Evolutionary conservation across 345 rosid genomes (phyloP), one percentile per base, ranked within the genome.

Genomic region (Eucalyptus marginata): DNA sequence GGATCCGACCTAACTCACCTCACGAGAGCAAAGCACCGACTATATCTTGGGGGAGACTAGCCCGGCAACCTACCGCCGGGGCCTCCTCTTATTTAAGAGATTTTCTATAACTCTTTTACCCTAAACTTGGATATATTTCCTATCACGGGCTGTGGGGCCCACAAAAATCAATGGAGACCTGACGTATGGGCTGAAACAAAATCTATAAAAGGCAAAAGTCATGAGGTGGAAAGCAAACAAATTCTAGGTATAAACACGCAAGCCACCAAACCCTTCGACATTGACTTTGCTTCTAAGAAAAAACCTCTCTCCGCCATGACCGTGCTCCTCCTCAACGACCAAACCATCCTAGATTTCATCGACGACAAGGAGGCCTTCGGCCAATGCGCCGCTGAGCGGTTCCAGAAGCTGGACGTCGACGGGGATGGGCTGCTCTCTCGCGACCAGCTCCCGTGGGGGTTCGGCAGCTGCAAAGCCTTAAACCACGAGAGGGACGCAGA

Each of bases 321-420:
- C 62, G 88, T 90, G 87, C 90, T 91, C 2, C 86, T 94, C 62
- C 87, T 95, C 86, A 92, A 91, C 52, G 89, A 89, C 88, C 40
- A 90, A 80, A 94, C 97, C 24, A 86, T 95, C 7, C 88, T 68
- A 29, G 90, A 90, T 86, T 93, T 94, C 52, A 54, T 93, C 79
- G 89, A 91, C 59, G 93, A 93, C 80, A 22, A 50, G 43, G 86
- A 89, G 22, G 89, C 92, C 40, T 92, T 94, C 68, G 90, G 89
- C 44, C 79, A 56, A 5, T 91, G 90, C 52, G 93, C 90, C 8
- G 86, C 90, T 14, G 88, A 89, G 31, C 93, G 90, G 79, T 95
- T 95, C 86, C 50, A 54, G 43, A 36, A 90, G 58, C 88, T 94
- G 1, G 96, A 94, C 86, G 88, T 84, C 1, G 90, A 94, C 81